Evolutionary conservation across 768 basidiomycete species (phyloP).

Genomic region (Podaxis mareebaensis): DNA sequence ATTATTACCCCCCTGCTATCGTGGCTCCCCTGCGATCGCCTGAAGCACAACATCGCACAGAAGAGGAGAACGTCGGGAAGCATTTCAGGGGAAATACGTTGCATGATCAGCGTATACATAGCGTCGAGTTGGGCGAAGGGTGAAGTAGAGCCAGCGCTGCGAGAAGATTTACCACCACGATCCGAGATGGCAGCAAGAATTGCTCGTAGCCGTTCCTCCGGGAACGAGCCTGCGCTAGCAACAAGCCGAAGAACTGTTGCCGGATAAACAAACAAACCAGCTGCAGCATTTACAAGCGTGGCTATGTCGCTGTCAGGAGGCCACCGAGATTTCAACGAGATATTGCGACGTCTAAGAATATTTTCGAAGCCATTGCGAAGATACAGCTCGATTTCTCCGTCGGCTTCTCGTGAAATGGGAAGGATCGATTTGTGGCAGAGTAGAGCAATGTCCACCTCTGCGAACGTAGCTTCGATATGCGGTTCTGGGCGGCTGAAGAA

Average conservation of each 20-base stretch:
- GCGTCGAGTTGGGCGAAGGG: background rate
- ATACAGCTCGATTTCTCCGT: conserved; percentile 6
- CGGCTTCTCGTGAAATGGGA: background rate
- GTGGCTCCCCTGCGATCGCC: background rate
- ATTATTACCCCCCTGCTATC: background rate
- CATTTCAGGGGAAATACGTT: background rate
- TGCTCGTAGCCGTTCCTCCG: background rate
- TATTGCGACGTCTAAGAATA: background rate
- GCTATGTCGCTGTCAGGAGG: conserved; percentile 14
- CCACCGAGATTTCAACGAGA: conserved; percentile 5
- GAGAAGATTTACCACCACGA: background rate
- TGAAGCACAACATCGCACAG: background rate
- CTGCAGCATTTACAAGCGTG: conserved; percentile 21
- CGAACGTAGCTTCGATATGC: background rate
- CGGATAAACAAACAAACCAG: conserved; percentile 29
- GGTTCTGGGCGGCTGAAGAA: conserved; percentile 9
- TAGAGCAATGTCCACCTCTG: background rate
- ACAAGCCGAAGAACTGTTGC: conserved; percentile 27
- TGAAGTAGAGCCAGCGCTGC: background rate
- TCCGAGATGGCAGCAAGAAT: background rate
- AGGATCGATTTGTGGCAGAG: background rate
- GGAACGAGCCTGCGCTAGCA: background rate
- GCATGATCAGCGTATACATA: background rate
- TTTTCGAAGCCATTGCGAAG: conserved; percentile 3
- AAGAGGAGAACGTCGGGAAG: background rate